These are phyloP conservation scores for Closterium sp. DNA, from an alignment of 139 green algal genomes.

Conservation along the genomic window DNA sequence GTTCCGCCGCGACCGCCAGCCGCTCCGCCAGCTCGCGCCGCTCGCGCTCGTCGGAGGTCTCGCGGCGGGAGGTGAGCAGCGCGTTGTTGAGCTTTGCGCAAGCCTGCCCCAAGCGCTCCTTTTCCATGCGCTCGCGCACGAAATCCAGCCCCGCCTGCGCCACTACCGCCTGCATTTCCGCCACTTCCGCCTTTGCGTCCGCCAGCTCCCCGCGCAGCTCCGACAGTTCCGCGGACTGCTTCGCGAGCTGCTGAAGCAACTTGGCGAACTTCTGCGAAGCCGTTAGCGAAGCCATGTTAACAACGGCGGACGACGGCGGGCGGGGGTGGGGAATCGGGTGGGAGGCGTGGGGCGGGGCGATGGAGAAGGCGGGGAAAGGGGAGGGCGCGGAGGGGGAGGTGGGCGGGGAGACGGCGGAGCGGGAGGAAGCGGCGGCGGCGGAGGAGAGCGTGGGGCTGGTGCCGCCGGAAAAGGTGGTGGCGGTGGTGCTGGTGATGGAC, in stretches of 20 bases:
- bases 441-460: not conserved
- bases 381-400: not conserved
- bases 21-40: not conserved
- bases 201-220: conserved; percentile 7
- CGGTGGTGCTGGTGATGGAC: not conserved
- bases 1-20: not conserved
- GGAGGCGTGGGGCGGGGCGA: not conserved
- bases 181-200: not conserved
- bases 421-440: not conserved
- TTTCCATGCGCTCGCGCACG: conserved; percentile 1
- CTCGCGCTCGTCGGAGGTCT: not conserved
- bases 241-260: not conserved
- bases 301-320: not conserved
- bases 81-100: conserved; percentile 8
- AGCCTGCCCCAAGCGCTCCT: not conserved
- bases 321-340: not conserved
- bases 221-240: not conserved
- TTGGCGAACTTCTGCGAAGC: not conserved
- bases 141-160: conserved; percentile 13
- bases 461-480: not conserved
- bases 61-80: not conserved
- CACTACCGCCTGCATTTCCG: conserved; percentile 8
- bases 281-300: not conserved
- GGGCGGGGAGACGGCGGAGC: not conserved
- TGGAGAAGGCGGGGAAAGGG: not conserved